Conservation (phyloP, 371 early-diverging fungal species). For the Nosema muscidifuracis region DNA sequence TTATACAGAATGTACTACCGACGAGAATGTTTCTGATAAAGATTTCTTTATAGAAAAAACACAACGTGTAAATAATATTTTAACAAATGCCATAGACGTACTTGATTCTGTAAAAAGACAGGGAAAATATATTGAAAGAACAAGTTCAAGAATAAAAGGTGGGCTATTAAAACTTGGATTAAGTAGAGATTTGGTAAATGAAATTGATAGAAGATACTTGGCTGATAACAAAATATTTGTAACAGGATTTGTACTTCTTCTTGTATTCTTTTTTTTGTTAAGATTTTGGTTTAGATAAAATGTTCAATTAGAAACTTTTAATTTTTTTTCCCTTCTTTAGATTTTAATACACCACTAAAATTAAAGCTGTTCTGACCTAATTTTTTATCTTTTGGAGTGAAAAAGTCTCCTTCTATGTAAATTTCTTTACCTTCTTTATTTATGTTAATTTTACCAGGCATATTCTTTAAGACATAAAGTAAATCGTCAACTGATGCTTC, state of each 20-base stretch:
- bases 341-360: slow-evolving; percentile 37
- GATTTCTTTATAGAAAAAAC: slow-evolving; percentile 41
- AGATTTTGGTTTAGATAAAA: slow-evolving; percentile 48
- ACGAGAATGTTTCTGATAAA: slow-evolving; percentile 9
- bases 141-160: slow-evolving; percentile 33
- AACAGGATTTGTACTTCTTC: slow-evolving; percentile 34
- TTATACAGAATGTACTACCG: slow-evolving; percentile 13
- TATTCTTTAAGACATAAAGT: slow-evolving; percentile 49
- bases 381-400: slow-evolving; percentile 30
- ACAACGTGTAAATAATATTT: slow-evolving; percentile 38
- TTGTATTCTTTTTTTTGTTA: slow-evolving; percentile 50
- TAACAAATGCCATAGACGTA: slow-evolving; percentile 40
- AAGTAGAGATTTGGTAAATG: slow-evolving; percentile 32
- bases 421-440: slow-evolving; percentile 19
- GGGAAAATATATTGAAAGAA: slow-evolving; percentile 41
- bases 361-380: slow-evolving; percentile 27
- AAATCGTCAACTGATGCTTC: slow-evolving; percentile 32
- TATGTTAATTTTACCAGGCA: slow-evolving; percentile 26
- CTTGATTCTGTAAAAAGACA: slow-evolving; percentile 48
- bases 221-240: slow-evolving; percentile 50
- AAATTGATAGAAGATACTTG: slow-evolving; percentile 49
- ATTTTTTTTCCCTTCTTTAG: background rate
- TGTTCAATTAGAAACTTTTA: background rate
- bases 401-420: slow-evolving; percentile 46
- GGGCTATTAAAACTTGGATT: slow-evolving; percentile 46